These are phyloP conservation scores for Rhexocercosporidium sp. DNA, from an alignment of 2,329 filamentous ascomycete genomes.

Conservation along the genomic window DNA sequence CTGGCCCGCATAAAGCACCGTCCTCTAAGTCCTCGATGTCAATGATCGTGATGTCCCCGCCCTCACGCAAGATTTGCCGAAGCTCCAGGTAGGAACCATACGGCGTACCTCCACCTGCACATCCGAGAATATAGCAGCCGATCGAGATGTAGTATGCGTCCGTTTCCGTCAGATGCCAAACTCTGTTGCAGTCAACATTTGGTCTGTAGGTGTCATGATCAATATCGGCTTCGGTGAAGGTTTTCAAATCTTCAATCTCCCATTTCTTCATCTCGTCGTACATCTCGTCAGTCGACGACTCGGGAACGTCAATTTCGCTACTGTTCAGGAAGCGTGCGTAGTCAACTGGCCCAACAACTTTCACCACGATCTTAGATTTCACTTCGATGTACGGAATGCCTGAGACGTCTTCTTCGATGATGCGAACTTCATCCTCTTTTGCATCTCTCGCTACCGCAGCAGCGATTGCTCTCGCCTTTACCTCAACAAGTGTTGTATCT, in stretches of 20 bases:
- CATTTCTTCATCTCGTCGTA: slow-evolving; percentile 7
- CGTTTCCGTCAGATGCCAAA: slow-evolving; percentile 13
- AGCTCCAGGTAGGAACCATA: neutral
- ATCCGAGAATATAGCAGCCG: slow-evolving; percentile 10
- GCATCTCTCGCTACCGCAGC: slow-evolving; percentile 10
- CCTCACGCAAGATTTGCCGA: slow-evolving; percentile 2
- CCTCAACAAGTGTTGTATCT: neutral
- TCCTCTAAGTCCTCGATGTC: slow-evolving; percentile 12
- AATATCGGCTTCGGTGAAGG: neutral
- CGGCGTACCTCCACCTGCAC: slow-evolving; percentile 11
- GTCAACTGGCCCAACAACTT: slow-evolving; percentile 15
- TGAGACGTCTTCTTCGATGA: slow-evolving; percentile 11
- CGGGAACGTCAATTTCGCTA: neutral
- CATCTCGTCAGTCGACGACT: neutral
- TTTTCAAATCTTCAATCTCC: neutral
- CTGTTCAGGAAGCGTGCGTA: slow-evolving; percentile 9
- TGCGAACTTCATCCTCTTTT: neutral
- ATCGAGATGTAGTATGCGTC: slow-evolving; percentile 7
- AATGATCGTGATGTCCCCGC: slow-evolving; percentile 1
- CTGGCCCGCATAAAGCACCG: neutral
- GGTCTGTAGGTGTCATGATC: slow-evolving; percentile 2
- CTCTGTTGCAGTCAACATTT: slow-evolving; percentile 1
- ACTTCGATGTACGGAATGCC: slow-evolving; percentile 15
- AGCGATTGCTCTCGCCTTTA: slow-evolving; percentile 5
- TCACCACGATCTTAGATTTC: slow-evolving; percentile 15